Evolutionary conservation across 257 asterid species (phyloP), one percentile per base, ranked within the genome.

Genomic region (Parsonsia alboflavescens): DNA sequence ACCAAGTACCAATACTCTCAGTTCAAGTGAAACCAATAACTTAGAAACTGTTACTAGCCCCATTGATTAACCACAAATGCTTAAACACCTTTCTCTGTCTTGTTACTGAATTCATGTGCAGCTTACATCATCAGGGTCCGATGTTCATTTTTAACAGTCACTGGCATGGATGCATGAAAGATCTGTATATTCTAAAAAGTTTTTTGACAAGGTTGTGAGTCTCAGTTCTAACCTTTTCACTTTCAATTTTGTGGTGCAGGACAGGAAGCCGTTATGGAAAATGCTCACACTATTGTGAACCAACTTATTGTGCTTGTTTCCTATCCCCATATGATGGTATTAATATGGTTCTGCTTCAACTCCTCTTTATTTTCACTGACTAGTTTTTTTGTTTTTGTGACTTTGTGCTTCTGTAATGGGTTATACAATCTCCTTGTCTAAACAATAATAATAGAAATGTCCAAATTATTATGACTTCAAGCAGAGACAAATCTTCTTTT

Each of bases 271-370:
- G 93, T 85, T 46, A 48, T 80, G 45, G 96, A 88, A 83, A 86
- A 90, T 84, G 93, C 88, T 13, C 88, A 85, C 68, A 54, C 75
- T 62, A 84, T 92, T 76, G 63, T 88, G 78, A 64, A 79, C 78
- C 91, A 78, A 70, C 96, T 92, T 66, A 72, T 79, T 77, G 86
- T 81, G 77, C 88, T 94, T 56, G 81, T 89, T 42, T 24, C 88
- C 72, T 92, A 86, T 79, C 76, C 85, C 17, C 88, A 88, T 78
- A 77, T 78, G 90, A 89, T 81, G 97, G 97, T 91, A 89, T 13
- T 10, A 50, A 24, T 68, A 73, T 33, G 68, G 64, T 33, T 16
- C 48, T 7, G 30, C 19, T 2, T 2, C 36, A n/a, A 65, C 49
- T 65, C 50, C 26, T 59, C 62, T 52, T 72, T 52, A 41, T 68